A percentile compares a stretch with the other conserved stretches of the same genome.
These are phyloP conservation scores for Skeletonema grethae DNA, from an alignment of 108 stramenopile species.

Conservation along the genomic window DNA sequence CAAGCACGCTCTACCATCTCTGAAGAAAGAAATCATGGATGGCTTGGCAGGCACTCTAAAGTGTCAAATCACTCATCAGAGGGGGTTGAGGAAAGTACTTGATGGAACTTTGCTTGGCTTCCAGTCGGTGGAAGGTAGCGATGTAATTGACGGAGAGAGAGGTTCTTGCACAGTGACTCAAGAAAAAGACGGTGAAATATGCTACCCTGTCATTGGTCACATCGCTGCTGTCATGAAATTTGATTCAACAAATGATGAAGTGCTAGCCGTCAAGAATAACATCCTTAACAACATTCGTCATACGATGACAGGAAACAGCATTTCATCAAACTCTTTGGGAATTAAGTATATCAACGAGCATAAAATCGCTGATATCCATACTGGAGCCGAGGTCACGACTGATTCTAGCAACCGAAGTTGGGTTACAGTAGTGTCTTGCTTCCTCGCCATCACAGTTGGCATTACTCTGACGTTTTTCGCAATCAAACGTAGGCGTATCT, in stretches of 20 bases:
- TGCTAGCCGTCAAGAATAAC: background rate
- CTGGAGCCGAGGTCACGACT: background rate
- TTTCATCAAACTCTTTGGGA: background rate
- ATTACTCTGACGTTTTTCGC: background rate
- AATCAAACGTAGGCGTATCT: background rate
- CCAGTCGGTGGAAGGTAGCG: slow-evolving; percentile 15
- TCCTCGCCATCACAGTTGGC: background rate
- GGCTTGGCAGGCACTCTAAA: slow-evolving; percentile 3
- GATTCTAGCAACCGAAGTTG: background rate
- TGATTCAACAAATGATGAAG: background rate
- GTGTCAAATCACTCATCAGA: background rate
- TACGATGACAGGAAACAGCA: background rate
- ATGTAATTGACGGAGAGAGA: slow-evolving; percentile 16
- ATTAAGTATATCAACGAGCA: background rate
- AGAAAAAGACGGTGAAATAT: background rate
- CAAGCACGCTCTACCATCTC: background rate
- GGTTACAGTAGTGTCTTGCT: background rate
- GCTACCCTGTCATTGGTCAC: slow-evolving; percentile 5
- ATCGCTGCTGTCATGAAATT: background rate
- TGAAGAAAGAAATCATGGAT: slow-evolving; percentile 19
- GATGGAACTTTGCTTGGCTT: slow-evolving; percentile 9
- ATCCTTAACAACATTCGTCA: background rate
- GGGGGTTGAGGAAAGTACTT: background rate
- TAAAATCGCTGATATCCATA: background rate
- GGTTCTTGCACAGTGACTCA: background rate